Percentiles rank a stretch among this genome's conserved stretches.
Conservation (phyloP, 495 filamentous ascomycete genomes). For the Xylaria intraflava region DNA sequence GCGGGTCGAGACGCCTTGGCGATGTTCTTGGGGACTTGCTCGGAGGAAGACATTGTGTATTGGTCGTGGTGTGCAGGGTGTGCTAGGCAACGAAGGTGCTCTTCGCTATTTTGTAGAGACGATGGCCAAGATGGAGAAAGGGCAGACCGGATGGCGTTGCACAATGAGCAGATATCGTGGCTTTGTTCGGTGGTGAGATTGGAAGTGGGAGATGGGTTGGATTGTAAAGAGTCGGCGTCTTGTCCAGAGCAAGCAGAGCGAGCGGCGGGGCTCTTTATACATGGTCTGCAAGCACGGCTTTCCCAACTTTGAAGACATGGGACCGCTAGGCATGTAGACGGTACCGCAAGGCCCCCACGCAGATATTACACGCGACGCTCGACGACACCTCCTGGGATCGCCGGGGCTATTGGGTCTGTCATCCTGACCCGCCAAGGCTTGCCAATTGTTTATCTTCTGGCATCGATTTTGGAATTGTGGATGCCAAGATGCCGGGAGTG, state of each 20-base stretch:
- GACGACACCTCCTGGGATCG: constrained; percentile 1
- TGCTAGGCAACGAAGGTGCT: too few species aligned
- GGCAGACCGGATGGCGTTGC: too few species aligned
- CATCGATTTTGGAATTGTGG: constrained; percentile 9
- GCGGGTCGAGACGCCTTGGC: constrained; percentile 25
- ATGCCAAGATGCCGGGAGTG: constrained; percentile 5
- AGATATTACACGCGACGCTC: constrained; percentile 13
- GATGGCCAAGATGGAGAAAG: too few species aligned
- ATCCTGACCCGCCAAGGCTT: constrained; percentile 26
- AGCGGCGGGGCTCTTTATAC: constrained; percentile 9
- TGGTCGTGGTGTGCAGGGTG: background rate
- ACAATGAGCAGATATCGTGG: background rate
- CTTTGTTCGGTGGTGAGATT: background rate
- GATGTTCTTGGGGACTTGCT: constrained; percentile 14
- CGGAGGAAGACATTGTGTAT: constrained; percentile 21
- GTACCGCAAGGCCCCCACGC: constrained; percentile 18
- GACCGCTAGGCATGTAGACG: constrained; percentile 5
- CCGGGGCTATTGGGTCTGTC: background rate
- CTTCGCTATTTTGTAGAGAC: too few species aligned
- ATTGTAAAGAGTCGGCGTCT: background rate
- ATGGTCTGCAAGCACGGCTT: background rate
- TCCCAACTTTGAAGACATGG: constrained; percentile 1
- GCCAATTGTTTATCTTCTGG: constrained; percentile 13
- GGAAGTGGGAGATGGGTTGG: background rate
- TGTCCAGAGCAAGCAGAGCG: background rate